Conservation (phyloP, 1,284 basidiomycete species). For the Tetrapyrgos nigripes region DNA sequence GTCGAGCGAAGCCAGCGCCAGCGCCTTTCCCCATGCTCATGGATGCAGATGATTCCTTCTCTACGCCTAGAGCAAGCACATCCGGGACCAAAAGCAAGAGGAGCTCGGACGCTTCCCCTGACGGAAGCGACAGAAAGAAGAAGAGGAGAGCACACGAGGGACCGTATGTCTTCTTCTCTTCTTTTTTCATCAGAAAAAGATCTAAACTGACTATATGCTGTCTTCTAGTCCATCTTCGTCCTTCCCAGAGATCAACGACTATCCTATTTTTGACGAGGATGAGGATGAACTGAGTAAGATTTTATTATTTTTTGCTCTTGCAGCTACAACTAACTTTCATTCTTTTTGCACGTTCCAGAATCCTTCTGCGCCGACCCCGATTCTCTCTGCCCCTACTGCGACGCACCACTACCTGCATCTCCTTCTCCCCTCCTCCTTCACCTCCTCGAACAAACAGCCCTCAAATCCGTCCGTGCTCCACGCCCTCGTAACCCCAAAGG, state of each 20-base stretch:
- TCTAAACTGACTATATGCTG: neutral
- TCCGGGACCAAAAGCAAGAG: neutral
- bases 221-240: neutral
- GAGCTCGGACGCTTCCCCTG: neutral
- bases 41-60: neutral
- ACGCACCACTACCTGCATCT: conserved; percentile 63
- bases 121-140: conserved; percentile 3
- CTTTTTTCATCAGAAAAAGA: too few species aligned
- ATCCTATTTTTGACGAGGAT: conserved; percentile 25
- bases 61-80: neutral
- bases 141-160: neutral
- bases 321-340: neutral
- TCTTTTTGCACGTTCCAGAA: conserved; percentile 25
- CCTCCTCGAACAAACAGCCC: conserved; percentile 57
- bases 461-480: conserved; percentile 61
- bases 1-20: neutral
- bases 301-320: neutral
- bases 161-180: conserved; percentile 2
- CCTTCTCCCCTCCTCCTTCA: conserved; percentile 65
- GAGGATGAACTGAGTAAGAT: conserved; percentile 22
- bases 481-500: conserved; percentile 75
- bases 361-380: conserved; percentile 63
- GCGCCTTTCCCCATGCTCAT: neutral
- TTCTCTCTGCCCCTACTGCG: conserved; percentile 80
- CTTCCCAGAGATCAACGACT: neutral